Base-by-base conservation (phyloP, 805 yeast genomes). In the Lipomyces spencermartinsiae region DNA sequence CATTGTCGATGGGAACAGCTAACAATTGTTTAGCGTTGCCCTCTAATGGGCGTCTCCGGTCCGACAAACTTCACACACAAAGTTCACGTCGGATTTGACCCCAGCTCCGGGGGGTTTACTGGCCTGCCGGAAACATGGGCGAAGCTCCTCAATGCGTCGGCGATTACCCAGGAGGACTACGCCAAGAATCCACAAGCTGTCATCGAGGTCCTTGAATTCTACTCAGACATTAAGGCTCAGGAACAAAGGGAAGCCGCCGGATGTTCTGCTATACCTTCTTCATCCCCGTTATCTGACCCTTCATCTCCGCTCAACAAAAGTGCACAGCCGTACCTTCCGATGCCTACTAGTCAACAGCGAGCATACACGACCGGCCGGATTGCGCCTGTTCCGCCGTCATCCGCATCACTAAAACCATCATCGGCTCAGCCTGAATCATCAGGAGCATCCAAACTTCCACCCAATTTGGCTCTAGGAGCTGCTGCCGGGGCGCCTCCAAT, bases 101-200 rank as follows among this genome's bases (percentile, higher is more conserved):
- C 88, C 4, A 86, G 85, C 70, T 86, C 92, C 25, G 97, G 97
- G 12, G 90, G 91, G 57, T 94, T 90, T 77, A 92, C 95, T 0
- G 98, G 98, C 1, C 81, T 95, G 56, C 99, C 99, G 0, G 89
- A 86, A 35, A 97, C 92, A 75, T 95, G 99, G 99, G 92, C 92
- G 70, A 85, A 86, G 70, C 82, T 93, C 46, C 83, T 95, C 63
- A 84, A 89, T 12, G 91, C 95, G 1, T 90, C 93, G 74, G 97
- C 97, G 63, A 93, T 95, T 67, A 87, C 97, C 5, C 87, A 86
- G 71, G 90, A 86, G 71, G 99, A 95, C 75, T 97, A 92, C 80
- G 89, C 89, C 76, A 91, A 89, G 69, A 92, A 95, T 78, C 97
- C 98, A 1, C 93, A 92, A 78, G 97, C 97, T 0, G 97, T 95